Evolutionary conservation across 371 early-diverging fungal species (phyloP).

Genomic region (Capillidium rhysosporum): DNA sequence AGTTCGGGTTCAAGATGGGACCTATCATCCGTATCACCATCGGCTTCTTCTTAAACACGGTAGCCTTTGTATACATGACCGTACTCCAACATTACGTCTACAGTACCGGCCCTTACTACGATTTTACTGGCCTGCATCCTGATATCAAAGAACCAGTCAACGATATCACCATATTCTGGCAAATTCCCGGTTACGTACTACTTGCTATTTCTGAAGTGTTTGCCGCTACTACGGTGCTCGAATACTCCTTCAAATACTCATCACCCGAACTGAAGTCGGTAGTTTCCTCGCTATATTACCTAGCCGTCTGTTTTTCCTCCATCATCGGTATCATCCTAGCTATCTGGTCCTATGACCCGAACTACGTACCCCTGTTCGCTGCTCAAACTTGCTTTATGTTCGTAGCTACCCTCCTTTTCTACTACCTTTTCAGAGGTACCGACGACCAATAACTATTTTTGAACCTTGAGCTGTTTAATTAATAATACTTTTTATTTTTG

Average conservation of each 20-base stretch:
- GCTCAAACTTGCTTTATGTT: constrained; percentile 25
- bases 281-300: constrained; percentile 44
- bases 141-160: constrained; percentile 9
- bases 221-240: constrained; percentile 49
- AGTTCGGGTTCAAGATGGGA: constrained; percentile 33
- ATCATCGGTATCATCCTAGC: constrained; percentile 42
- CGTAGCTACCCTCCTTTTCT: constrained; percentile 17
- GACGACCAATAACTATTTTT: constrained; percentile 7
- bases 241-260: constrained; percentile 59
- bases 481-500: too few species aligned
- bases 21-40: constrained; percentile 46
- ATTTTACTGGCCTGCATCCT: constrained; percentile 16
- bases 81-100: constrained; percentile 47
- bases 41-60: constrained; percentile 39
- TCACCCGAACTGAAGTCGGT: constrained; percentile 52
- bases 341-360: constrained; percentile 38
- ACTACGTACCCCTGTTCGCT: constrained; percentile 42
- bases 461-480: too few species aligned
- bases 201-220: constrained; percentile 33
- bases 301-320: constrained; percentile 40
- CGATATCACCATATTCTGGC: constrained; percentile 36
- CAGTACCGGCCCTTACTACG: constrained; percentile 24
- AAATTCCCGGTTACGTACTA: constrained; percentile 40
- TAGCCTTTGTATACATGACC: constrained; percentile 47
- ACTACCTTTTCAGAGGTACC: constrained; percentile 11